Evolutionary conservation across 2,329 filamentous ascomycete genomes (phyloP), one percentile per base, ranked within the genome.

Genomic region (Teratosphaeria nubilosa): DNA sequence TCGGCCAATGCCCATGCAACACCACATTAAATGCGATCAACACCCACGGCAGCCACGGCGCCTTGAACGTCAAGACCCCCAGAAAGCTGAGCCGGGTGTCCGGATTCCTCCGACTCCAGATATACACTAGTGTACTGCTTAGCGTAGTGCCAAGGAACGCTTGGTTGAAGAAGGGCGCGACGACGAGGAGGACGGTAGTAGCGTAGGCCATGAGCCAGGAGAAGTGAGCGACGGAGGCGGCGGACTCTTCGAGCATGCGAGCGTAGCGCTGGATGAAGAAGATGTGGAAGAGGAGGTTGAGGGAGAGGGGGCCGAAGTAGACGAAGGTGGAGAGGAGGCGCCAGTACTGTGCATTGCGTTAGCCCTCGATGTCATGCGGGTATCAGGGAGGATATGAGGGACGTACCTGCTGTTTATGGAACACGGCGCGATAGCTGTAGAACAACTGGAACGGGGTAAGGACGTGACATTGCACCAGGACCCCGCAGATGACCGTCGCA

Each of bases 241-340:
- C 91, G 0, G 90, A 91, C 74, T 97, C 92, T 75, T 99, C 94
- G 53, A 99, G 84, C 51, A 97, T 87, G 55, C 94, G 88, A 6
- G 92, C 91, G 74, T 99, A 99, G 58, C 94, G 88, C 72, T 96
- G 91, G 59, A 96, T 86, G 77, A 99, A 99, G 82, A 96, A 99
- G 73, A 97, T 88, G 74, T 97, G 92, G 79, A 96, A 97, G 66
- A 97, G 81, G 48, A 99, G 85, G 73, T 97, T 94, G 70, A 99
- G 84, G 31, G 87, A 94, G 64, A 97, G 85, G 1, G 92, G 91
- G 2, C 94, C 94, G 71, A 97, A 97, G 78, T 97, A 99, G 69
- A 97, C 84, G 76, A 99, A 99, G 1, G 92, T 96, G 2, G 92
- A 95, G 48, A 96, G 70, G n/a, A 99, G 80, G 48, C 94, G 87